Percentiles rank a stretch among this genome's conserved stretches.
Conservation (phyloP, 2,329 filamentous ascomycete genomes). For the Sclerotinia borealis region DNA sequence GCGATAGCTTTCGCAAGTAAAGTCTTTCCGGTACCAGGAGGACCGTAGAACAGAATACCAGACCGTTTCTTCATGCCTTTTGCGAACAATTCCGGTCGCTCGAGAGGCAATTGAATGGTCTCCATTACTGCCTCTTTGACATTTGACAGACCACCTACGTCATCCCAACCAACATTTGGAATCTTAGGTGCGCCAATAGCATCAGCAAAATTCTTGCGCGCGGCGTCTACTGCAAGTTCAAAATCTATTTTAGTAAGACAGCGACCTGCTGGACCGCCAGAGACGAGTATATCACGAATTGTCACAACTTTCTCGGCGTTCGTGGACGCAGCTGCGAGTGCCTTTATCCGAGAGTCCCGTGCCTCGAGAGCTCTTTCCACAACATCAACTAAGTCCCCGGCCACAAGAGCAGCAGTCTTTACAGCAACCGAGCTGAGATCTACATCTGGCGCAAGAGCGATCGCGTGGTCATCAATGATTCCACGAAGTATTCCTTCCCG, state of each 20-base stretch:
- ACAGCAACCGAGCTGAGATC: conserved; percentile 80
- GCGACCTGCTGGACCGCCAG: conserved; percentile 73
- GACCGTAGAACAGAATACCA: conserved; percentile 86
- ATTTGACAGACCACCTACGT: conserved; percentile 86
- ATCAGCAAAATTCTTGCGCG: conserved; percentile 96
- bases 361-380: conserved; percentile 83
- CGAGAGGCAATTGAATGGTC: conserved; percentile 88
- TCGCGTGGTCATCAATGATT: conserved; percentile 68
- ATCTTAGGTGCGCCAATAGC: conserved; percentile 97
- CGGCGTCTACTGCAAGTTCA: conserved; percentile 87
- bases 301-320: conserved; percentile 45
- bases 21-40: conserved; percentile 87
- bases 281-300: conserved; percentile 77
- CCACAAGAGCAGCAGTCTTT: conserved; percentile 92
- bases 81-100: conserved; percentile 87
- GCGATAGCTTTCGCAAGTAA: conserved; percentile 89
- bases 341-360: conserved; percentile 67
- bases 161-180: conserved; percentile 92
- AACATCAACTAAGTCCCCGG: conserved; percentile 89
- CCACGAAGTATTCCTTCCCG: conserved; percentile 79
- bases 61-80: conserved; percentile 98
- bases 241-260: conserved; percentile 81
- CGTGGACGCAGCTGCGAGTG: conserved; percentile 51
- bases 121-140: conserved; percentile 97
- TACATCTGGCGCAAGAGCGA: conserved; percentile 75